Evolutionary conservation across 1,139 yeast genomes (phyloP).

Genomic region (Blastobotrys malaysiensis): DNA sequence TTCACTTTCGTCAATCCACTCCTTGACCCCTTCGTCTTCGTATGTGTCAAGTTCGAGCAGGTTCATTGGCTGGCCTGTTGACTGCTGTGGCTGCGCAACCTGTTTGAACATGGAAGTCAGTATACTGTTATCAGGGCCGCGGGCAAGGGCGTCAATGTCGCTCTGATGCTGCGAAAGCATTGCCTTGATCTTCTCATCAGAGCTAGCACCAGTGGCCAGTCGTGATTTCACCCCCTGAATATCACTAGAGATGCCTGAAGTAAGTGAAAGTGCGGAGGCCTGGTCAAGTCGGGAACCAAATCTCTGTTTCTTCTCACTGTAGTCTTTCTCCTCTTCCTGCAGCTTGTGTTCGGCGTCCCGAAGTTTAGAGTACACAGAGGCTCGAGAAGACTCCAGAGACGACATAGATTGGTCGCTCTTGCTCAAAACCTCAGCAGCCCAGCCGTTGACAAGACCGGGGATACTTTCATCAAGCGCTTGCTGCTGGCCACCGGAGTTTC

Average conservation of each 20-base stretch:
- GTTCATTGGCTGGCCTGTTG: slow-evolving; percentile 34
- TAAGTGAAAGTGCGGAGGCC: slow-evolving; percentile 33
- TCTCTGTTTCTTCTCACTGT: slow-evolving; percentile 29
- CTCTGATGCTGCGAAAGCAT: slow-evolving; percentile 35
- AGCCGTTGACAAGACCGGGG: slow-evolving; percentile 30
- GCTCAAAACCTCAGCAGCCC: slow-evolving; percentile 31
- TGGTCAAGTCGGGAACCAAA: slow-evolving; percentile 38
- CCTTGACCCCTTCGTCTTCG: slow-evolving; percentile 33
- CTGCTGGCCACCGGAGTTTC: slow-evolving; percentile 6
- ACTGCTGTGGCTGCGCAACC: slow-evolving; percentile 16
- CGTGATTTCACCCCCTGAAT: slow-evolving; percentile 56
- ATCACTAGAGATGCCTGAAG: slow-evolving; percentile 43
- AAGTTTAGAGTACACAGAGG: slow-evolving; percentile 27
- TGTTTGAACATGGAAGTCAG: slow-evolving; percentile 28
- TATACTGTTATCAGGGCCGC: slow-evolving; percentile 29
- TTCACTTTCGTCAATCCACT: slow-evolving; percentile 41
- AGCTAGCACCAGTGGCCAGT: slow-evolving; percentile 58
- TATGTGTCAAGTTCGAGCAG: slow-evolving; percentile 60
- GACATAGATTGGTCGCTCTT: slow-evolving; percentile 7
- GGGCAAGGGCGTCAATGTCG: slow-evolving; percentile 35
- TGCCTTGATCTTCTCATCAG: slow-evolving; percentile 56
- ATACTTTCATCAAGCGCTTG: slow-evolving; percentile 10
- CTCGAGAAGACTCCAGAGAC: slow-evolving; percentile 17
- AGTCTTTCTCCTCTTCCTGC: slow-evolving; percentile 36
- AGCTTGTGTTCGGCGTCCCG: slow-evolving; percentile 39